phyloP scores from a whole-genome alignment of 352 stramenopile genomes.

The Phytophthora pisi region DNA sequence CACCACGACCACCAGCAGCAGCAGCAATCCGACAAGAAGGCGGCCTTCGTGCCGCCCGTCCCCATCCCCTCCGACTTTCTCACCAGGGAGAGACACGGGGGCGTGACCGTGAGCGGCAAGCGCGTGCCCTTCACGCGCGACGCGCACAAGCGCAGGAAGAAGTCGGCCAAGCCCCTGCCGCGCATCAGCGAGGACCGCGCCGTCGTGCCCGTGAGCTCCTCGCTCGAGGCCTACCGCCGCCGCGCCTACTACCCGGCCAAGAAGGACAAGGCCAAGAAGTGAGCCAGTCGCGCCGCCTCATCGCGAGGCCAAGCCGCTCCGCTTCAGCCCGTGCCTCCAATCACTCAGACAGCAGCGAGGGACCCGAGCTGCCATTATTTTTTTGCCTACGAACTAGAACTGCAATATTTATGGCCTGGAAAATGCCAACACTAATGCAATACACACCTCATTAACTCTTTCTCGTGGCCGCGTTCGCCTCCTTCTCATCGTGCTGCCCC shows the following conservation, averaged over 20 bases:
- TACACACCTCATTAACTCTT: slow-evolving; percentile 6
- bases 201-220: slow-evolving; percentile 26
- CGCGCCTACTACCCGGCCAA: slow-evolving; percentile 45
- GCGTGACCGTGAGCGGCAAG: slow-evolving; percentile 45
- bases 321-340: not conserved
- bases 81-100: slow-evolving; percentile 37
- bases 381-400: slow-evolving; percentile 27
- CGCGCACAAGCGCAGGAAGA: slow-evolving; percentile 35
- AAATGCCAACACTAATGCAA: slow-evolving; percentile 30
- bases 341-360: not conserved
- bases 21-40: slow-evolving; percentile 10
- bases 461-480: not conserved
- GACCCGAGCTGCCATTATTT: not conserved
- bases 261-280: slow-evolving; percentile 45
- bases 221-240: slow-evolving; percentile 43
- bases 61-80: slow-evolving; percentile 40
- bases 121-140: slow-evolving; percentile 48
- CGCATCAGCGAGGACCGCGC: slow-evolving; percentile 39
- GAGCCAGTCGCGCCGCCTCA: slow-evolving; percentile 2
- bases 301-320: not conserved
- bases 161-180: slow-evolving; percentile 25
- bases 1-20: not conserved
- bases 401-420: slow-evolving; percentile 32
- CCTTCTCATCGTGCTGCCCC: not conserved
- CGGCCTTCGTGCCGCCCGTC: slow-evolving; percentile 24